Conservation (phyloP, 2,329 filamentous ascomycete genomes). For the Metarhizium brunneum region DNA sequence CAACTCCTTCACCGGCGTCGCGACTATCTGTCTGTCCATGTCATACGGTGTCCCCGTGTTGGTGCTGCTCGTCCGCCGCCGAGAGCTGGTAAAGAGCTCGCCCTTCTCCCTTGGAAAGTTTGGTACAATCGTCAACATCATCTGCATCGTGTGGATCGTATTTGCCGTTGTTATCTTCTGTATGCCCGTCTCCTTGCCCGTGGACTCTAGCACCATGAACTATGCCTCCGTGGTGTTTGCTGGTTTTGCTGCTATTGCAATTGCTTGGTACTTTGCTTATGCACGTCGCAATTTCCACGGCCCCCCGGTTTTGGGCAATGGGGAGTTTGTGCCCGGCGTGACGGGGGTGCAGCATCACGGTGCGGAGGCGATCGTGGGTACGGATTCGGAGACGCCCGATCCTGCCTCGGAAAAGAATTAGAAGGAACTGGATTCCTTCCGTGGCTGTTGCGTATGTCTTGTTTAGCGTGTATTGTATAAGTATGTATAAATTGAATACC, state of each 20-base stretch:
- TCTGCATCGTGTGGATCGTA: constrained; percentile 61
- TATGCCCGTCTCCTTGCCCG: constrained; percentile 57
- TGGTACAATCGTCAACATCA: constrained; percentile 57
- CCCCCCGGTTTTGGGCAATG: constrained; percentile 27
- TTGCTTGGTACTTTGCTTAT: constrained; percentile 54
- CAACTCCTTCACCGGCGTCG: constrained; percentile 71
- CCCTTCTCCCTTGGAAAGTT: constrained; percentile 61
- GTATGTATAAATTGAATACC: background rate
- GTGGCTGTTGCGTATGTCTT: background rate
- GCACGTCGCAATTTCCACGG: constrained; percentile 56
- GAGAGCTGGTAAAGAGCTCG: constrained; percentile 56
- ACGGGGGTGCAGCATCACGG: background rate
- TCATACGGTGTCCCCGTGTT: constrained; percentile 71
- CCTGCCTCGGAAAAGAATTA: constrained; percentile 1
- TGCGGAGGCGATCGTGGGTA: background rate
- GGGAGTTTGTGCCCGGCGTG: background rate
- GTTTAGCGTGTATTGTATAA: background rate
- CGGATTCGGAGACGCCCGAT: constrained; percentile 3
- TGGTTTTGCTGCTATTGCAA: constrained; percentile 49
- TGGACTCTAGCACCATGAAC: constrained; percentile 50
- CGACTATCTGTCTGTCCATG: constrained; percentile 67
- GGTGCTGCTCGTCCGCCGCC: constrained; percentile 56
- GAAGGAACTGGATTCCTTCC: background rate
- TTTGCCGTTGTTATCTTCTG: constrained; percentile 66
- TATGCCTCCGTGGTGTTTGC: constrained; percentile 59